Evolutionary conservation across 192 early-diverging fungal species (phyloP), one percentile per base, ranked within the genome.

Genomic region (Geranomyces variabilis): DNA sequence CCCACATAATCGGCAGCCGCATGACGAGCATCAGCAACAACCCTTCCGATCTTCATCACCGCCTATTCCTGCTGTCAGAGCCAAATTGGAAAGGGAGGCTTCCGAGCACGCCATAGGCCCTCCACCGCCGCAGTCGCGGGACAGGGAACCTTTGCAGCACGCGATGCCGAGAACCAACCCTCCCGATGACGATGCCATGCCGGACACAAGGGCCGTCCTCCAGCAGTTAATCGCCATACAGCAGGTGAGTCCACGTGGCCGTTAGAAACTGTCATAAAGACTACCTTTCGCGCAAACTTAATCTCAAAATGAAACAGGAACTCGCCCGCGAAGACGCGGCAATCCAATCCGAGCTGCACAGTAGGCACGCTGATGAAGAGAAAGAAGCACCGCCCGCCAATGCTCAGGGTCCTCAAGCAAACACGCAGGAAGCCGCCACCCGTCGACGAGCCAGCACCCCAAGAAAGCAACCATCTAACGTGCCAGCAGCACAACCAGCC

Each of bases 181-280:
- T n/a, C 19, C 51, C 4, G 24, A n/a, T 4, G n/a, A 53, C 17
- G 24, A 24, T 4, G 51, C 51, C 17, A 26, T 26, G 51, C 51
- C 24, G 24, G 66, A 69, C 44, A 69, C 67, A 26, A 51, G 57
- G 1, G 67, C 69, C 21, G 69, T 70, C 19, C 34, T 70, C n/a
- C 24, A 59, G 9, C 69, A 70, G 44, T 57, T 70, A 6, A 34
- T 70, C 33, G 58, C 69, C 57, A 70, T 70, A 24, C 69, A 70
- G 44, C 48, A 69, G 67, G 67, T 69, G 29, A 33, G 51, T 41
- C n/a, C n/a, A n/a, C n/a, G n/a, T n/a, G n/a, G n/a, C n/a, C n/a
- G n/a, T n/a, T n/a, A n/a, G n/a, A n/a, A n/a, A n/a, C n/a, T n/a
- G n/a, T n/a, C n/a, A n/a, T n/a, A n/a, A n/a, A n/a, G n/a, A n/a